Base-by-base conservation (phyloP, 805 yeast genomes). In the Wickerhamiella brachini region DNA sequence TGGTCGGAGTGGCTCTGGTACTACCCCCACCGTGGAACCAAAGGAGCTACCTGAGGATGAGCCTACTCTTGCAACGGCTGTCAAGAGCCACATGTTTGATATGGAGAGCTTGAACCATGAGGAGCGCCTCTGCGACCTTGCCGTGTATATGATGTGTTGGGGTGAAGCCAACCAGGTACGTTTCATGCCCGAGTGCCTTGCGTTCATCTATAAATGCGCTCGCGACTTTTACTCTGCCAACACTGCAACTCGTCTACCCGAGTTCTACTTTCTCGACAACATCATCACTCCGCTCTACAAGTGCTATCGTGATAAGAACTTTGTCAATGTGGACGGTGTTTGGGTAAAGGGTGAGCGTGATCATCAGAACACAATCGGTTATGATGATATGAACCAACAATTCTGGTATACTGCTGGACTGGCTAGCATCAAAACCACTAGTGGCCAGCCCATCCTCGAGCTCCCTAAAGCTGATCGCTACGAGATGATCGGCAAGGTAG, bases 151-250 rank as follows among this genome's bases (percentile, higher is more conserved):
- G 12, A 64, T 85, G 51, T 77, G 85, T 55, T 87, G 96, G 96
- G 94, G 95, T 0, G 96, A 87, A 62, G 87, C 95, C 0, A 85
- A 84, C 60, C 88, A 85, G 58, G 62, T 87, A 2, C 72, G 96
- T 55, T 87, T 84, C 59, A 81, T 87, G 79, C 95, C 96, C 0
- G 96, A 87, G 62, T 85, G 95, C 59, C 62, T 87, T 21, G 85
- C 94, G 54, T 87, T 88, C 57, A 77, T 87, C 23, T 86, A 81
- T 69, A 85, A 86, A 60, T 82, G 94, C 58, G 86, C 94, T 48
- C 75, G 76, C 47, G 89, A 83, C 59, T 74, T 74, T 57, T 82
- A 75, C 56, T 73, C 81, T 0, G 62, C 75, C 15, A 73, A 71
- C 52, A 49, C 8, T 17, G 21, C n/a, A 38, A 21, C 12, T 34